phyloP scores from a whole-genome alignment of 352 stramenopile species.

The Phytophthora niederhauseri region DNA sequence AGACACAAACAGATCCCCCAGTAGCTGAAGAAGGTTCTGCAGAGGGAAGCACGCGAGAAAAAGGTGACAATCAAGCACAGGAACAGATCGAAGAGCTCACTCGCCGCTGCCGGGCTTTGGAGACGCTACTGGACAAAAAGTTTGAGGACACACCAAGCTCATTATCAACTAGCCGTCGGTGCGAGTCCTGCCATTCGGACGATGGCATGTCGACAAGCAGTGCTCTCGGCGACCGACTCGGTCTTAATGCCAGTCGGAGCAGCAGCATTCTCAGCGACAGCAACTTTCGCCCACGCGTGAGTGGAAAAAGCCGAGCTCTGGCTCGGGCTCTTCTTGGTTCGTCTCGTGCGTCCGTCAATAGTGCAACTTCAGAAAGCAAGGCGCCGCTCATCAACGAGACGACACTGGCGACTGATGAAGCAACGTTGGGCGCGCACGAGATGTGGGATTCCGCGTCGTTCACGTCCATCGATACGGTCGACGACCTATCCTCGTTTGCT shows the following conservation, averaged over 20 bases:
- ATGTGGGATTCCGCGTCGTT: conserved; percentile 52
- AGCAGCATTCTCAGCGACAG: conserved; percentile 24
- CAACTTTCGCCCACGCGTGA: conserved; percentile 12
- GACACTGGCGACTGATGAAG: conserved; percentile 40
- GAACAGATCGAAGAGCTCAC: conserved; percentile 48
- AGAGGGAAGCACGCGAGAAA: not conserved
- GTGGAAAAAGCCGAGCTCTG: conserved; percentile 32
- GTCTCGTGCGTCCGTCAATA: conserved; percentile 22
- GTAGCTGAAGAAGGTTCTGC: conserved; percentile 4
- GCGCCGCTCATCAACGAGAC: conserved; percentile 32
- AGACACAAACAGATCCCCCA: conserved; percentile 31
- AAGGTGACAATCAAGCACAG: conserved; percentile 21
- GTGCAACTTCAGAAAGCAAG: conserved; percentile 24
- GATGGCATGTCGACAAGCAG: conserved; percentile 22
- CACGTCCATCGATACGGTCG: conserved; percentile 40
- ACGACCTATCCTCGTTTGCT: conserved; percentile 22
- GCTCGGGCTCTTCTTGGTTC: conserved; percentile 34
- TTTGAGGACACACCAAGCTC: conserved; percentile 48
- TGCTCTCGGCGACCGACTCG: conserved; percentile 2
- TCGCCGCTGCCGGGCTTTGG: conserved; percentile 53
- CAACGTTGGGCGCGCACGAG: conserved; percentile 36
- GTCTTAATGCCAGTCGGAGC: conserved; percentile 24
- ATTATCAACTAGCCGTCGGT: conserved; percentile 26
- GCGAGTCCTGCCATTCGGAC: conserved; percentile 40
- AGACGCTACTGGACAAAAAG: conserved; percentile 62